Conservation (phyloP, 2,329 filamentous ascomycete genomes). For the Fusarium tupiense region DNA sequence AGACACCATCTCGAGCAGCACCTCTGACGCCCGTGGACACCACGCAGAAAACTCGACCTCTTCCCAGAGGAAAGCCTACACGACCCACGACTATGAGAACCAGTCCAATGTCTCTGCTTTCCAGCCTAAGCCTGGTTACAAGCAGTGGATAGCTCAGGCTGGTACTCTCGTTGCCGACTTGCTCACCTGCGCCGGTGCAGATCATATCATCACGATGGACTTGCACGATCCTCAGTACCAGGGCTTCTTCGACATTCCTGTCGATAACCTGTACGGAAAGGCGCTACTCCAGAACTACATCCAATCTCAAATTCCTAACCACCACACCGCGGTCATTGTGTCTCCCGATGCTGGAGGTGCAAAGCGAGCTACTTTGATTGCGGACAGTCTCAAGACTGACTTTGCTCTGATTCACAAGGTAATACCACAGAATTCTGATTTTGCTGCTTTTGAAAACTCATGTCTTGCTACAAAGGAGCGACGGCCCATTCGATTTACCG, state of each 20-base stretch:
- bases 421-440: conserved; percentile 38
- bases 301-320: conserved; percentile 84
- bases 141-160: conserved; percentile 98
- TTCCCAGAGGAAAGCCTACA: conserved; percentile 60
- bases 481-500: conserved; percentile 85
- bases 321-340: conserved; percentile 88
- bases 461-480: conserved; percentile 71
- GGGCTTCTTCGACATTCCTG: conserved; percentile 98
- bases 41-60: conserved; percentile 52
- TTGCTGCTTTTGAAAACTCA: conserved; percentile 49
- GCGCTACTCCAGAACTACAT: conserved; percentile 77
- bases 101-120: conserved; percentile 65
- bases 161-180: conserved; percentile 95
- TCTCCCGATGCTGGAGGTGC: conserved; percentile 96
- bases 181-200: conserved; percentile 92
- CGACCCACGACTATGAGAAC: conserved; percentile 73
- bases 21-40: conserved; percentile 50
- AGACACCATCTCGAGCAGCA: conserved; percentile 49
- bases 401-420: conserved; percentile 98
- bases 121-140: conserved; percentile 90
- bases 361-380: conserved; percentile 94
- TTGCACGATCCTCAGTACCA: conserved; percentile 97
- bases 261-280: conserved; percentile 94
- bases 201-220: conserved; percentile 98
- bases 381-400: conserved; percentile 90